Conservation (phyloP, 129 eudicot genomes). For the Rutidosis leptorrhynchoides region DNA sequence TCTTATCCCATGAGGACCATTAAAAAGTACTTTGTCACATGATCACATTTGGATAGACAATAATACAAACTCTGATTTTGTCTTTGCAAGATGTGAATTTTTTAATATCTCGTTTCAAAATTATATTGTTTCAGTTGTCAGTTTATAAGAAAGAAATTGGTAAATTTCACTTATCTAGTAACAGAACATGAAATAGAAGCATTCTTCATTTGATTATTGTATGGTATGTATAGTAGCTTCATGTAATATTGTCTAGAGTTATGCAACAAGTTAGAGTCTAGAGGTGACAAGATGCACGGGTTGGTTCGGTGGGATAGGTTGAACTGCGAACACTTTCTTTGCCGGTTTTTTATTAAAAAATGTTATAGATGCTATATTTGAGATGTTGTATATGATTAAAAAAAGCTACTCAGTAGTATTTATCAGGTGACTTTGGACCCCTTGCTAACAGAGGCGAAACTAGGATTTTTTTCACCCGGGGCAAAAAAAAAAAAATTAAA, state of each 20-base stretch:
- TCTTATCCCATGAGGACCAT: neutral
- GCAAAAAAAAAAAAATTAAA: too few relatives aligned
- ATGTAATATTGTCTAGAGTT: neutral
- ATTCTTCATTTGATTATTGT: neutral
- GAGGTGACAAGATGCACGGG: neutral
- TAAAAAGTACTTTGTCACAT: slow-evolving; percentile 4
- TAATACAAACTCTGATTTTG: slow-evolving; percentile 2
- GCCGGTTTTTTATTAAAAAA: neutral
- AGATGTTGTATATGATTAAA: neutral
- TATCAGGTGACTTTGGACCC: neutral
- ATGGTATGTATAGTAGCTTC: neutral
- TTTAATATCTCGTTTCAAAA: neutral
- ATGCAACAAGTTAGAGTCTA: neutral
- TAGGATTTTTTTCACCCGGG: too few relatives aligned
- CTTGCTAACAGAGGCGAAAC: too few relatives aligned
- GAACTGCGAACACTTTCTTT: neutral
- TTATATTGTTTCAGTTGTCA: slow-evolving; percentile 1
- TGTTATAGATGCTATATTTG: too few relatives aligned
- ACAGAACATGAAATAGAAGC: neutral
- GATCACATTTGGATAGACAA: slow-evolving; percentile 19
- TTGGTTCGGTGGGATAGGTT: neutral
- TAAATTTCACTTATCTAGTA: neutral
- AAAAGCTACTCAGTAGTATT: neutral
- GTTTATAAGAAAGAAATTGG: neutral
- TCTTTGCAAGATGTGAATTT: slow-evolving; percentile 19